These are phyloP conservation scores for Talaromyces stipitatus DNA, from an alignment of 495 filamentous ascomycete species.

Conservation along the genomic window DNA sequence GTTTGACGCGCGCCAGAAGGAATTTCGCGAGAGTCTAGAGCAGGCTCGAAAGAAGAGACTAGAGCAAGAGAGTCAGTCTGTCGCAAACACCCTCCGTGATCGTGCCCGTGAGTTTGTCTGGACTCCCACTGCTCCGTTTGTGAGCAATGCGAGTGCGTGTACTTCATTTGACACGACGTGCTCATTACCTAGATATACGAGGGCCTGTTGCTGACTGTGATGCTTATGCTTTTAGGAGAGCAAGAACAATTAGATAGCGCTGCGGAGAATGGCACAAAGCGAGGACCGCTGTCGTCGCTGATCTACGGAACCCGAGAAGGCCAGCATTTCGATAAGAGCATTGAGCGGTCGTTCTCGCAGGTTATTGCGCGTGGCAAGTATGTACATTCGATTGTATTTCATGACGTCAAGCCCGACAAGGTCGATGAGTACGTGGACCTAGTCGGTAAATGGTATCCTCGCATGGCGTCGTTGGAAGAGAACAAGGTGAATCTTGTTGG, in stretches of 20 bases:
- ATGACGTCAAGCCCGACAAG: slow-evolving; percentile 90
- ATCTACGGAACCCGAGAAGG: slow-evolving; percentile 97
- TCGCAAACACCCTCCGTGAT: slow-evolving; percentile 31
- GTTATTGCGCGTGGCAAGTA: slow-evolving; percentile 95
- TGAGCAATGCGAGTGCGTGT: slow-evolving; percentile 43
- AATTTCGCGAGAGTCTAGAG: slow-evolving; percentile 77
- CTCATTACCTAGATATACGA: background rate
- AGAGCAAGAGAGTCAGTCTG: slow-evolving; percentile 77
- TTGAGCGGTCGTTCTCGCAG: slow-evolving; percentile 89
- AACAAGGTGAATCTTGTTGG: slow-evolving; percentile 95
- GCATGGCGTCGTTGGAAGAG: slow-evolving; percentile 68
- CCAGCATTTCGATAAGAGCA: slow-evolving; percentile 82
- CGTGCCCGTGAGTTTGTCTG: slow-evolving; percentile 33
- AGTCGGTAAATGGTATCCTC: slow-evolving; percentile 88
- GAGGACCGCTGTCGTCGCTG: slow-evolving; percentile 53
- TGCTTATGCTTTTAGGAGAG: slow-evolving; percentile 31
- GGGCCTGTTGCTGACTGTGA: background rate
- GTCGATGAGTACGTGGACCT: slow-evolving; percentile 91
- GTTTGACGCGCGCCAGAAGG: slow-evolving; percentile 74
- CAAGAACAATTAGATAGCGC: slow-evolving; percentile 40
- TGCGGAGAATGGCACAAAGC: slow-evolving; percentile 33
- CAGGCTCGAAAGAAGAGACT: slow-evolving; percentile 65
- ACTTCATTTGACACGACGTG: slow-evolving; percentile 18
- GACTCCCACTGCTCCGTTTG: slow-evolving; percentile 46
- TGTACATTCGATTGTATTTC: slow-evolving; percentile 95